A percentile compares a stretch with the other conserved stretches of the same genome.
Evolutionary conservation across 768 basidiomycete species (phyloP).

Genomic region (Candolleomyces eurysporus): DNA sequence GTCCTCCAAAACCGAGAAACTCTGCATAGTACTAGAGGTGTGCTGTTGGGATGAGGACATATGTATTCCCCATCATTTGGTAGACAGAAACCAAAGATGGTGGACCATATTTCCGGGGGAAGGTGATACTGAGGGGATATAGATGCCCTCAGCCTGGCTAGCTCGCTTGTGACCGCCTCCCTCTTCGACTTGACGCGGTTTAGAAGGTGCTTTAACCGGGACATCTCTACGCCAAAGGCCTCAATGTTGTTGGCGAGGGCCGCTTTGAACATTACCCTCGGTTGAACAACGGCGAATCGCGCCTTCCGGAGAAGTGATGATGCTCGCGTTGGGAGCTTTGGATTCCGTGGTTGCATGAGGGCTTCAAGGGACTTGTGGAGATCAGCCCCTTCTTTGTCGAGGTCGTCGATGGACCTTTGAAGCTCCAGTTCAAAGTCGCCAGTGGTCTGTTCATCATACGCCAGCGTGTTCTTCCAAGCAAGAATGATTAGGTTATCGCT

Average conservation of each 20-base stretch:
- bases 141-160: conserved; percentile 2
- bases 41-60: conserved; percentile 13
- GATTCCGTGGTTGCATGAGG: background rate
- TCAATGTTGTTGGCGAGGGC: background rate
- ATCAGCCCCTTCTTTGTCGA: background rate
- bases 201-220: background rate
- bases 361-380: conserved; percentile 2
- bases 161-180: background rate
- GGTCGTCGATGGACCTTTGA: background rate
- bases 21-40: conserved; percentile 21
- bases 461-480: too few relatives aligned
- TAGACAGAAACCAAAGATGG: conserved; percentile 20
- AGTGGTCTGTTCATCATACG: background rate
- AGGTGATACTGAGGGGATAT: background rate
- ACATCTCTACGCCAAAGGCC: background rate
- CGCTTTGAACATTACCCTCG: background rate
- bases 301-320: conserved; percentile 1
- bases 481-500: too few relatives aligned
- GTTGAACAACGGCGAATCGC: background rate
- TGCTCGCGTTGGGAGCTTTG: background rate
- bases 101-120: conserved; percentile 22
- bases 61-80: conserved; percentile 19
- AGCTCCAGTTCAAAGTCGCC: background rate
- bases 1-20: conserved; percentile 21
- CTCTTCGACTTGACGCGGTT: background rate